Conservation (phyloP, 2,329 filamentous ascomycete genomes). For the Fusarium anguioides region DNA sequence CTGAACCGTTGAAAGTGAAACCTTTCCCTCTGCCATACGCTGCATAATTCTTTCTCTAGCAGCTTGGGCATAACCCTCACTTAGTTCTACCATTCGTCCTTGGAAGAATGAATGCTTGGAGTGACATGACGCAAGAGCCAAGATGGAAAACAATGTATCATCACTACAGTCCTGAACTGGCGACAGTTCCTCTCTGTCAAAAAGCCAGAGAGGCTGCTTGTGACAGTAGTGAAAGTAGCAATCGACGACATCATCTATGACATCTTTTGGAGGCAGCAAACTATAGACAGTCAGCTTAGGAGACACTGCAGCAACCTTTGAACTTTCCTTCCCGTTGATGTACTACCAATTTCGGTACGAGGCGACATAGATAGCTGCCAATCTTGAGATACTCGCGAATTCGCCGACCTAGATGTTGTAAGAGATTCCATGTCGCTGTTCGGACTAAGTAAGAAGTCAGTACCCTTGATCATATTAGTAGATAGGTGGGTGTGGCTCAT, state of each 20-base stretch:
- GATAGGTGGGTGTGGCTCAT: too few species aligned
- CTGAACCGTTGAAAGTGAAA: background rate
- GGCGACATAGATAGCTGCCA: background rate
- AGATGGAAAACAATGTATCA: background rate
- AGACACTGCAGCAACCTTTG: rapidly evolving
- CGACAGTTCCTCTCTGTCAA: background rate
- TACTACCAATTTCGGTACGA: background rate
- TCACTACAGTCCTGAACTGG: background rate
- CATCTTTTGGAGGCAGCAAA: background rate
- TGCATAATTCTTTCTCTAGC: background rate
- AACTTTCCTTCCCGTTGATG: background rate
- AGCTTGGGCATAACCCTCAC: background rate
- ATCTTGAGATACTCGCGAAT: background rate
- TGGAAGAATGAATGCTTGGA: background rate
- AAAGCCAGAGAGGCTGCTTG: background rate
- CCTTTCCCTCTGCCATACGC: background rate
- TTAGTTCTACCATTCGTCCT: background rate
- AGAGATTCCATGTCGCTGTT: background rate
- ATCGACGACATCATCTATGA: background rate
- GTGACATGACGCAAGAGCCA: background rate
- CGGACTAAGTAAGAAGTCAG: background rate
- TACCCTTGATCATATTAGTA: too few species aligned
- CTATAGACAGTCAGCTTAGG: background rate
- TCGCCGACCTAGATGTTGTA: background rate
- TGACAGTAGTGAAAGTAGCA: background rate